Percentiles rank a stretch among this genome's conserved stretches.
These are phyloP conservation scores for Apiosordaria backusii DNA, from an alignment of 495 filamentous ascomycete genomes.

Conservation along the genomic window DNA sequence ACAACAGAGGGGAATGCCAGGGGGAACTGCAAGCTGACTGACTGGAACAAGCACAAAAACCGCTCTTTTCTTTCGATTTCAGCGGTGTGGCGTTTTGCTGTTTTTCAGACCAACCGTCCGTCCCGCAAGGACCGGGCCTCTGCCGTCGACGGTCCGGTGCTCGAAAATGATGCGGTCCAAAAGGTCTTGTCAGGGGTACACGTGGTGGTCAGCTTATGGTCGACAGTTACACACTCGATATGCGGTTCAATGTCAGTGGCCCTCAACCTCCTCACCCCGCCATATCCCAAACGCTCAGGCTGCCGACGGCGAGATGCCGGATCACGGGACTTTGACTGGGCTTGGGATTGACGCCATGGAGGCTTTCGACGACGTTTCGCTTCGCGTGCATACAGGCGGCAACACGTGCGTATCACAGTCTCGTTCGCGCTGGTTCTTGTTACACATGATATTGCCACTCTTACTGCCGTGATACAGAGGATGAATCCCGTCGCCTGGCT, in stretches of 20 bases:
- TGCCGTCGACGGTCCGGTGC: slow-evolving; percentile 8
- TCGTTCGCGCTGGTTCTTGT: background rate
- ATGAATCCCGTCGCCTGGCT: background rate
- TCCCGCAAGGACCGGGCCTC: slow-evolving; percentile 12
- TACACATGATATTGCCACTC: slow-evolving; percentile 9
- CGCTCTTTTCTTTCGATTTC: slow-evolving; percentile 2
- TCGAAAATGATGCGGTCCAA: slow-evolving; percentile 5
- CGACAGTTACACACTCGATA: background rate
- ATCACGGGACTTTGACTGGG: background rate
- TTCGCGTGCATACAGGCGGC: background rate
- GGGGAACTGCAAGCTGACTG: slow-evolving; percentile 11
- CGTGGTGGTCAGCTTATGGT: slow-evolving; percentile 21
- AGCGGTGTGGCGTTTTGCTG: background rate
- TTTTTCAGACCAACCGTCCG: background rate
- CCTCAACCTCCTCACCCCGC: background rate
- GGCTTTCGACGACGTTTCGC: background rate
- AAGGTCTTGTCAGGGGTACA: slow-evolving; percentile 21
- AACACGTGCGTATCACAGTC: background rate
- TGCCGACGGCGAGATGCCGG: background rate
- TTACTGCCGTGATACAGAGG: background rate
- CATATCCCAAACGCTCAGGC: background rate
- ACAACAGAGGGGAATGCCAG: slow-evolving; percentile 7
- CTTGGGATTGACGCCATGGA: background rate
- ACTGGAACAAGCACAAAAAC: background rate
- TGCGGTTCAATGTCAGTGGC: slow-evolving; percentile 2